Percentiles rank a stretch among this genome's conserved stretches.
Evolutionary conservation across 805 yeast species (phyloP).

Genomic region (Candida qinlingensis): DNA sequence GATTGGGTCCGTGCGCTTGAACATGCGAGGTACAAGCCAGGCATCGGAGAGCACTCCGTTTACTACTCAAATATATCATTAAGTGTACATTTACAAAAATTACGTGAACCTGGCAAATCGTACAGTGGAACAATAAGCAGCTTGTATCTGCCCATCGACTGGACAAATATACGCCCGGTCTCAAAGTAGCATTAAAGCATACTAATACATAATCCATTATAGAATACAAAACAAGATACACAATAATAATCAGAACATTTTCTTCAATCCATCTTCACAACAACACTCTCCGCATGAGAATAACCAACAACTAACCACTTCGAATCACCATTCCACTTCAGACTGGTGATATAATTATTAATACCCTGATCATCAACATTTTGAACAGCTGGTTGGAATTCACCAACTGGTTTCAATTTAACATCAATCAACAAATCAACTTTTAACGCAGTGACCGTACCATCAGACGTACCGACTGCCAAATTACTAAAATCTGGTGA

Average conservation of each 20-base stretch:
- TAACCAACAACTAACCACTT: constrained; percentile 1
- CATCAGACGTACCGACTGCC: constrained; percentile 65
- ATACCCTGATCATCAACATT: constrained; percentile 1
- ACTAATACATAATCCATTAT: no score
- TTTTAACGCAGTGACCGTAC: constrained; percentile 52
- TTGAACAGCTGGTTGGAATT: constrained; percentile 19
- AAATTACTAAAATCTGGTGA: constrained; percentile 44
- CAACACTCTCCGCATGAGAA: constrained; percentile 1
- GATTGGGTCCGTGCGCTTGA: no score
- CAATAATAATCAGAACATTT: background rate
- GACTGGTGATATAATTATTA: constrained; percentile 1
- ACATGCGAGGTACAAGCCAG: no score
- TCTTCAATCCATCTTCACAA: background rate
- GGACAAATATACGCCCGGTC: no score
- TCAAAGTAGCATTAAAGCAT: no score
- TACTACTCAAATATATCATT: no score
- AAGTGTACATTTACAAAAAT: no score
- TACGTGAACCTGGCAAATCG: no score
- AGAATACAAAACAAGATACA: background rate
- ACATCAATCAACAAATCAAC: constrained; percentile 20
- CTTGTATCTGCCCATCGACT: no score
- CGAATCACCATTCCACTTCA: constrained; percentile 5
- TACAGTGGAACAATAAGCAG: no score
- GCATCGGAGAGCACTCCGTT: no score
- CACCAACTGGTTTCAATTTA: constrained; percentile 16